Evolutionary conservation across 768 basidiomycete genomes (phyloP).

Genomic region (Gymnopilus junonius): DNA sequence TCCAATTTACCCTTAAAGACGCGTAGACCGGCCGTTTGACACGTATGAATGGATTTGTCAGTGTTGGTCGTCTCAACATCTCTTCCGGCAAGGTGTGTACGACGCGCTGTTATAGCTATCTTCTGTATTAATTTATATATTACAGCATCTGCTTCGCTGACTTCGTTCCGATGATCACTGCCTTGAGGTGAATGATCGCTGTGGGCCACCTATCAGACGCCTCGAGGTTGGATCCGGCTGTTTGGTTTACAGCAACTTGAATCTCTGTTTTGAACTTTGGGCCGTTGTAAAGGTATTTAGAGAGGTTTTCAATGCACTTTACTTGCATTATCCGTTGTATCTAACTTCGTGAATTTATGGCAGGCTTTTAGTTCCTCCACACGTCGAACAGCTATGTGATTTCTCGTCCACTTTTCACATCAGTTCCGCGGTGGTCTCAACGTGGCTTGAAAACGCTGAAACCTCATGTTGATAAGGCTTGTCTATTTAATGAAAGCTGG

Average conservation of each 20-base stretch:
- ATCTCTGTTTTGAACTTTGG: neutral
- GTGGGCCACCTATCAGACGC: neutral
- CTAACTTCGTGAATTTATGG: neutral
- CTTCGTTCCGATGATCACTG: neutral
- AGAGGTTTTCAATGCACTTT: too few species aligned
- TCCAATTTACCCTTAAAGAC: too few species aligned
- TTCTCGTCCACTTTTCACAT: neutral
- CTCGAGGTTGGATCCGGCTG: neutral
- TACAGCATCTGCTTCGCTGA: too few species aligned
- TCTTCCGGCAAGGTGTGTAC: too few species aligned
- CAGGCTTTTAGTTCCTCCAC: neutral
- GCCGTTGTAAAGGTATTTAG: too few species aligned
- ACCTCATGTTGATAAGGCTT: conserved; percentile 17
- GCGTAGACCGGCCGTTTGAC: too few species aligned
- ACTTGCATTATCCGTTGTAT: too few species aligned
- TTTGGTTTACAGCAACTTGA: neutral
- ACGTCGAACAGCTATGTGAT: neutral
- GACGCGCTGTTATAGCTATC: neutral
- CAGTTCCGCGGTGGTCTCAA: conserved; percentile 12
- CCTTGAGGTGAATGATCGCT: neutral
- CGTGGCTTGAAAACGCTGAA: conserved; percentile 14
- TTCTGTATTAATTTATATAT: too few species aligned
- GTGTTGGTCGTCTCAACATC: too few species aligned
- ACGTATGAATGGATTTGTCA: too few species aligned
- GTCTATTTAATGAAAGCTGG: conserved; percentile 13